phyloP scores from a whole-genome alignment of 257 asterid species.

The Solanum neorickii region DNA sequence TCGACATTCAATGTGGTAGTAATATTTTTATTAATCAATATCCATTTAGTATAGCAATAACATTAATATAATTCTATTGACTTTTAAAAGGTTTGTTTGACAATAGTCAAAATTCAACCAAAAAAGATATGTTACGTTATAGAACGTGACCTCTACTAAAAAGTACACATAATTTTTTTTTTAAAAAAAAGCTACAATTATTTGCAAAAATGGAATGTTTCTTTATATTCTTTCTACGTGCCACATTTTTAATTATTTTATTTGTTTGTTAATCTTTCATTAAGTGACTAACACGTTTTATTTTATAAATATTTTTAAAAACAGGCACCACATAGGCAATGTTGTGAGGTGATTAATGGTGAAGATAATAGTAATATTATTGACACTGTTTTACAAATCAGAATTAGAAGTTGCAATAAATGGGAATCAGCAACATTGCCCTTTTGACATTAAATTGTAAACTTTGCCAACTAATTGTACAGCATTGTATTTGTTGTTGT shows the following conservation, averaged over 20 bases:
- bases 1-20: neutral
- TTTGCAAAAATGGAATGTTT: neutral
- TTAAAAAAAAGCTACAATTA: neutral
- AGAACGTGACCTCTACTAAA: neutral
- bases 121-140: neutral
- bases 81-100: neutral
- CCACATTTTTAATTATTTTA: neutral
- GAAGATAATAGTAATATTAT: constrained; percentile 14
- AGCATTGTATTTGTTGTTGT: neutral
- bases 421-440: constrained; percentile 54
- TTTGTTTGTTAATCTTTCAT: neutral
- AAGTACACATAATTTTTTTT: neutral
- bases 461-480: neutral
- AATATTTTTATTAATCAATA: neutral
- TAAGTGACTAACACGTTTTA: neutral
- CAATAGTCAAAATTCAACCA: neutral
- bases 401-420: constrained; percentile 38
- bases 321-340: constrained; percentile 66
- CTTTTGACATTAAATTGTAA: neutral
- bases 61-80: neutral
- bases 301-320: neutral
- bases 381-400: constrained; percentile 12
- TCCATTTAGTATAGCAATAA: neutral
- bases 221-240: neutral
- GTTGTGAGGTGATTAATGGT: constrained; percentile 41